A percentile compares a stretch with the other conserved stretches of the same genome.
phyloP scores from a whole-genome alignment of 2,329 filamentous ascomycete species.

The Sphaerulina vaccinii region DNA sequence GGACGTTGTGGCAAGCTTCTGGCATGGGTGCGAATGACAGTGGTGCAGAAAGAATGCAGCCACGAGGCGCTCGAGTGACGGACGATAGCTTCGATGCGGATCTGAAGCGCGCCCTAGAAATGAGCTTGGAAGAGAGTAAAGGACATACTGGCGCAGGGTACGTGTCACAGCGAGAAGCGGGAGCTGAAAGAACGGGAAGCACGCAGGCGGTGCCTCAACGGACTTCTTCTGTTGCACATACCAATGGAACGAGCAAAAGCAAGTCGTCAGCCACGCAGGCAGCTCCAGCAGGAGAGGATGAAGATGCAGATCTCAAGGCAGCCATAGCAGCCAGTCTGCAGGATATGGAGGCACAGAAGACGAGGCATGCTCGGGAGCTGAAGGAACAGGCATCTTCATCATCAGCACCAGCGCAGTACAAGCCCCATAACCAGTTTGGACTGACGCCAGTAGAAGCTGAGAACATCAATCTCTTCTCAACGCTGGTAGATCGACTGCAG shows the following conservation, averaged over 20 bases:
- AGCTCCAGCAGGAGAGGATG: conserved; percentile 60
- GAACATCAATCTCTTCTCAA: conserved; percentile 95
- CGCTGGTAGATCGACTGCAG: conserved; percentile 88
- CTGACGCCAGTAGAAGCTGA: conserved; percentile 90
- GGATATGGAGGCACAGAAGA: conserved; percentile 98
- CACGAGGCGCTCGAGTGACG: conserved; percentile 73
- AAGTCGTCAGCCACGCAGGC: conserved; percentile 27
- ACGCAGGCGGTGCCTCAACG: conserved; percentile 11
- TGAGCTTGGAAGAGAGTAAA: conserved; percentile 94
- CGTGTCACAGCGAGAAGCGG: conserved; percentile 58
- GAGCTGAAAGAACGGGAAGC: too few species aligned
- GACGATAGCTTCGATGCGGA: conserved; percentile 88
- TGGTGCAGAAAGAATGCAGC: conserved; percentile 66
- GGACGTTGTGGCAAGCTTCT: conserved; percentile 60
- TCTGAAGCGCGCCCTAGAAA: conserved; percentile 85
- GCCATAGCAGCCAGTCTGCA: conserved; percentile 92
- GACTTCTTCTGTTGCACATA: conserved; percentile 23
- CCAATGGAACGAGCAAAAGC: conserved; percentile 37
- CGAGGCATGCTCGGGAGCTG: conserved; percentile 77
- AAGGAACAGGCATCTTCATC: conserved; percentile 62
- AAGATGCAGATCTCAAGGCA: conserved; percentile 88
- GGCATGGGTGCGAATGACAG: conserved; percentile 10
- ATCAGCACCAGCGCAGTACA: conserved; percentile 55
- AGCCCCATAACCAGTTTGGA: conserved; percentile 89
- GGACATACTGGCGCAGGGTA: conserved; percentile 69